Percentiles rank a stretch among this genome's conserved stretches.
phyloP scores from a whole-genome alignment of 163 green algal species.

The Prototheca cutis region DNA sequence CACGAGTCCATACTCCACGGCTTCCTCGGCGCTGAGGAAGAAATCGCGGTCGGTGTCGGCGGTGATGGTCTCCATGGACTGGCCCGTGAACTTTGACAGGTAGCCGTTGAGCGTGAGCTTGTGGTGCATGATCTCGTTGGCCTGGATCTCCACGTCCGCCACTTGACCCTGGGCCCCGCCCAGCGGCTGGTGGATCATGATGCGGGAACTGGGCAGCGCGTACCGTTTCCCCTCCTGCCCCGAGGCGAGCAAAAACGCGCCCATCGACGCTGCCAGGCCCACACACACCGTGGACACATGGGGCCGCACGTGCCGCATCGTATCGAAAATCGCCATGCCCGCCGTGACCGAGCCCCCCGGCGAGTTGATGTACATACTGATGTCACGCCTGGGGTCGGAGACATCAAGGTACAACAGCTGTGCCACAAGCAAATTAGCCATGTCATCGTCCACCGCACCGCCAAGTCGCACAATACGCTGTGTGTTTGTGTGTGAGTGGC shows the following conservation, averaged over 20 bases:
- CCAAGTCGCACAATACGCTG: slow-evolving; percentile 92
- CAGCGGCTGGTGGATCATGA: slow-evolving; percentile 99
- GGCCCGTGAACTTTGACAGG: slow-evolving; percentile 88
- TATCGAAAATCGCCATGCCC: slow-evolving; percentile 99
- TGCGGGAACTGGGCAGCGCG: slow-evolving; percentile 90
- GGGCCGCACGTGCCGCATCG: slow-evolving; percentile 94
- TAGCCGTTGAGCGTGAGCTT: slow-evolving; percentile 98
- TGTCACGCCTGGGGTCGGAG: slow-evolving; percentile 66
- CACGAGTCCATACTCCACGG: slow-evolving; percentile 92
- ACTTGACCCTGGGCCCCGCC: slow-evolving; percentile 93
- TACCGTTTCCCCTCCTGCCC: slow-evolving; percentile 93
- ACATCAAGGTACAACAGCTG: slow-evolving; percentile 96
- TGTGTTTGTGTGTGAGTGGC: too few relatives aligned
- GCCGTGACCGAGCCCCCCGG: slow-evolving; percentile 92
- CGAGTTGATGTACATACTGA: slow-evolving; percentile 98
- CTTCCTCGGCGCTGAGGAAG: slow-evolving; percentile 90
- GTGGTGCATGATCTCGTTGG: slow-evolving; percentile 99
- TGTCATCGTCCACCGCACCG: slow-evolving; percentile 97
- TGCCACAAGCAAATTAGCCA: slow-evolving; percentile 94
- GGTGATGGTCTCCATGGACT: slow-evolving; percentile 85
- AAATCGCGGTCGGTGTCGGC: slow-evolving; percentile 96
- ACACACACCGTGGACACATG: slow-evolving; percentile 95
- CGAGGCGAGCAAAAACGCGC: slow-evolving; percentile 84
- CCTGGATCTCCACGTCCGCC: slow-evolving; percentile 98
- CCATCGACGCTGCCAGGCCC: slow-evolving; percentile 93